Percentiles rank a stretch among this genome's conserved stretches.
Evolutionary conservation across 495 filamentous ascomycete genomes (phyloP).

Genomic region (Melanomma pulvis-pyrius): DNA sequence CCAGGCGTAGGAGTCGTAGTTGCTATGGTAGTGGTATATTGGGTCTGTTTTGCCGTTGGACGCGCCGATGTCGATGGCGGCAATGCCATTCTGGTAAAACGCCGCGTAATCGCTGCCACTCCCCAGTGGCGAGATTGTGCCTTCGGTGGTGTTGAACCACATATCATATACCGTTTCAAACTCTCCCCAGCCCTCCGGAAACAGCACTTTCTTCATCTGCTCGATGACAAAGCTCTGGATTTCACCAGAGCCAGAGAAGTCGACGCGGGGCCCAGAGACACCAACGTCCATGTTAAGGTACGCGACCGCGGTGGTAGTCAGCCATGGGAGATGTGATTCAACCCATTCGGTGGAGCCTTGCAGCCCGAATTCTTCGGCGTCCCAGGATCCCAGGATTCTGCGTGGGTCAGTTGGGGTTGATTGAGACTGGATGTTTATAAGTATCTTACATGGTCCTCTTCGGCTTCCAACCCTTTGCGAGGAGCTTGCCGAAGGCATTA

Average conservation of each 20-base stretch:
- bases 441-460: constrained; percentile 28
- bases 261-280: constrained; percentile 47
- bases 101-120: constrained; percentile 40
- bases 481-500: constrained; percentile 28
- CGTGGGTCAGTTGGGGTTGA: background rate
- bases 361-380: constrained; percentile 34
- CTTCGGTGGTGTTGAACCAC: constrained; percentile 38
- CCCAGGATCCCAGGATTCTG: constrained; percentile 31
- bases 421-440: background rate
- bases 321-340: constrained; percentile 33
- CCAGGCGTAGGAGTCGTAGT: constrained; percentile 42
- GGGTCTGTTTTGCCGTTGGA: constrained; percentile 31
- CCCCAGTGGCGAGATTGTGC: constrained; percentile 37
- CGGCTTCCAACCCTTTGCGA: constrained; percentile 31
- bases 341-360: constrained; percentile 36
- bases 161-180: constrained; percentile 46
- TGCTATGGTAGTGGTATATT: constrained; percentile 43
- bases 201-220: constrained; percentile 41
- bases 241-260: constrained; percentile 36
- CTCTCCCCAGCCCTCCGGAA: constrained; percentile 26
- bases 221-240: constrained; percentile 37
- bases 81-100: constrained; percentile 42
- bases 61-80: constrained; percentile 40
- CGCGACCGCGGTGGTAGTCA: constrained; percentile 48
- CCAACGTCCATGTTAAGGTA: constrained; percentile 71